Evolutionary conservation across 352 stramenopile genomes (phyloP), one percentile per base, ranked within the genome.

Genomic region (Phytophthora tentaculata): DNA sequence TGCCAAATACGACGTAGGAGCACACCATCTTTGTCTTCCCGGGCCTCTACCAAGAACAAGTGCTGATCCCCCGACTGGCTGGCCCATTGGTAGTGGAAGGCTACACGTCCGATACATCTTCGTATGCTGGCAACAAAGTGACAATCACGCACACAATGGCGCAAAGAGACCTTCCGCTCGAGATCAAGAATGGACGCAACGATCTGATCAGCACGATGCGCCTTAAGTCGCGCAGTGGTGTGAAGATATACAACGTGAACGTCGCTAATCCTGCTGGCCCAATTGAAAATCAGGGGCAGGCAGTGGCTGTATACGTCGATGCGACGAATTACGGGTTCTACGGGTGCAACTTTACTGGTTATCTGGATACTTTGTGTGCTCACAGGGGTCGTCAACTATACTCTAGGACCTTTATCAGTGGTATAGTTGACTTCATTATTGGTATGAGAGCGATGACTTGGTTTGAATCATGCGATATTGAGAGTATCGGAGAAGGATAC

Each of bases 21-120:
- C 53, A 64, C 28, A 69, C 37, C 3, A 22, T 73, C 12, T 73
- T 73, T 28, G 14, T 73, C 9, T 56, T 61, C 19, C 66, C 66
- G 1, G 66, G 66, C 9, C 29, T 64, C 2, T 69, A 73, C 49
- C 24, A 61, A 0, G 59, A 73, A 29, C 66, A 73, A 24, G 52
- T 73, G 12, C 0, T 48, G 1, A 23, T 73, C 5, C 53, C 53
- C 4, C 35, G 56, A 12, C 5, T 69, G 1, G 29, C 41, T 26
- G 53, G 61, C 4, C 52, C 44, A 10, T 8, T 73, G 20, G 28
- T 64, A 26, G 14, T 73, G 0, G 59, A 73, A 17, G 66, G 66
- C 7, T 69, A 69, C 59, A 73, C 59, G 28, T 69, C 59, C 16
- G 26, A 73, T 45, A 64, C 59, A 19, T 61, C 51, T 5, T 52